Percentiles rank a stretch among this genome's conserved stretches.
Conservation (phyloP, 1,284 basidiomycete species). For the Moesziomyces sp. region DNA sequence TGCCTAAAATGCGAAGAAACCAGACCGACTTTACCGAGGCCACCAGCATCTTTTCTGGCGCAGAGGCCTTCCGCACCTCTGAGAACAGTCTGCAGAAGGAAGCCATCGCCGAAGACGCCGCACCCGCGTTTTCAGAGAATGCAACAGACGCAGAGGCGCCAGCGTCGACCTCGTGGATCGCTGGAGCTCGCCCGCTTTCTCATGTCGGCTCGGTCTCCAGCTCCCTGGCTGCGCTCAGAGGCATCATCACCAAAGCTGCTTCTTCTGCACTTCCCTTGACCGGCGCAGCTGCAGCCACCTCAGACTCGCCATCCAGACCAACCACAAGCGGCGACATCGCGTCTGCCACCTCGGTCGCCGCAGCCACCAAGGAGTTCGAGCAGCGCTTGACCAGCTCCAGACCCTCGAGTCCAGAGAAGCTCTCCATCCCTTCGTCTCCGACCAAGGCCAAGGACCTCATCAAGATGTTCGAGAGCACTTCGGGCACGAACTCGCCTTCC, state of each 20-base stretch:
- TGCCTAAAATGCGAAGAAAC: constrained; percentile 25
- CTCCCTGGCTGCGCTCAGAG: constrained; percentile 29
- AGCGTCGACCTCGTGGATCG: constrained; percentile 1
- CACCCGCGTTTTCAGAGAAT: neutral
- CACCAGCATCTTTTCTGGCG: constrained; percentile 44
- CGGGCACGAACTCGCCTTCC: constrained; percentile 24
- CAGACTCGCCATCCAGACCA: constrained; percentile 8
- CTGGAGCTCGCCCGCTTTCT: constrained; percentile 21
- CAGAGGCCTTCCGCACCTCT: constrained; percentile 16
- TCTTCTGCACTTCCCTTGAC: constrained; percentile 8
- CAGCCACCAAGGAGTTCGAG: constrained; percentile 21
- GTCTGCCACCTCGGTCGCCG: constrained; percentile 16
- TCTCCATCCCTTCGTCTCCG: constrained; percentile 41
- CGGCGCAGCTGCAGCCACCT: neutral
- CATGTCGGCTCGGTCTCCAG: constrained; percentile 28
- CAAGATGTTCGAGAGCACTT: constrained; percentile 51
- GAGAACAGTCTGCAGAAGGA: constrained; percentile 33
- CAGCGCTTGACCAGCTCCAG: constrained; percentile 19
- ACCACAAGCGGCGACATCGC: neutral
- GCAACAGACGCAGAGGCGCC: constrained; percentile 3
- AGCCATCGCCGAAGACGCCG: constrained; percentile 7
- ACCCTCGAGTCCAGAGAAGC: constrained; percentile 29
- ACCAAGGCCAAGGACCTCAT: constrained; percentile 58
- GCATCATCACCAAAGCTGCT: constrained; percentile 33
- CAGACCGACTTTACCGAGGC: constrained; percentile 43